Conservation (phyloP, 2,329 filamentous ascomycete species). For the Colletotrichum neosansevieriae region DNA sequence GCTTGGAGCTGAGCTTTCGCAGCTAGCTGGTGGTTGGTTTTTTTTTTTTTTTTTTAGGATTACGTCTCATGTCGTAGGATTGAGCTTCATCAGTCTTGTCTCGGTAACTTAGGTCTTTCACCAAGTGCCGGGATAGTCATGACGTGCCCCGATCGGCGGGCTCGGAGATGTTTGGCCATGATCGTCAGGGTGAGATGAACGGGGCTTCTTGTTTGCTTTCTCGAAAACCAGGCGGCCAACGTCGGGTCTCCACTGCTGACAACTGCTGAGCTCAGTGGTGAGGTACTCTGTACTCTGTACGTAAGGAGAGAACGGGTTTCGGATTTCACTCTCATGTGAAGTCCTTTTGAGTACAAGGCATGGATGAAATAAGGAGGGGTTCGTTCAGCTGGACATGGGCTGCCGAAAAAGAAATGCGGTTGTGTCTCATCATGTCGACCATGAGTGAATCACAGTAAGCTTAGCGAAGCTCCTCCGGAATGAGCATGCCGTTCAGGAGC, state of each 20-base stretch:
- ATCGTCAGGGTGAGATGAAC: constrained; percentile 5
- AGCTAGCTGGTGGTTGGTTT: neutral
- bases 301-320: neutral
- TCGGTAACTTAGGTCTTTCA: neutral
- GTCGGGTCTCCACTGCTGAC: constrained; percentile 8
- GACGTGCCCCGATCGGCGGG: constrained; percentile 2
- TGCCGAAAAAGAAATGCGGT: neutral
- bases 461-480: constrained; percentile 8
- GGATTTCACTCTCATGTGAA: neutral
- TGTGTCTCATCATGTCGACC: neutral
- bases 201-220: neutral
- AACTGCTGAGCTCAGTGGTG: neutral
- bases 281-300: neutral
- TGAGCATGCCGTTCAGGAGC: neutral
- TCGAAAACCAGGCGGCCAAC: constrained; percentile 12
- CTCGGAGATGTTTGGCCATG: neutral
- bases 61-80: too few relatives aligned
- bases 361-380: neutral
- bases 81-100: neutral
- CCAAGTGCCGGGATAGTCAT: neutral
- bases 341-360: neutral
- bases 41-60: too few relatives aligned
- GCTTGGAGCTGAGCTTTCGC: neutral
- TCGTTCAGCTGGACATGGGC: neutral
- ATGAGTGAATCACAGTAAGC: constrained; percentile 1